Conservation (phyloP, 495 filamentous ascomycete genomes). For the Daldinia caldariorum region DNA sequence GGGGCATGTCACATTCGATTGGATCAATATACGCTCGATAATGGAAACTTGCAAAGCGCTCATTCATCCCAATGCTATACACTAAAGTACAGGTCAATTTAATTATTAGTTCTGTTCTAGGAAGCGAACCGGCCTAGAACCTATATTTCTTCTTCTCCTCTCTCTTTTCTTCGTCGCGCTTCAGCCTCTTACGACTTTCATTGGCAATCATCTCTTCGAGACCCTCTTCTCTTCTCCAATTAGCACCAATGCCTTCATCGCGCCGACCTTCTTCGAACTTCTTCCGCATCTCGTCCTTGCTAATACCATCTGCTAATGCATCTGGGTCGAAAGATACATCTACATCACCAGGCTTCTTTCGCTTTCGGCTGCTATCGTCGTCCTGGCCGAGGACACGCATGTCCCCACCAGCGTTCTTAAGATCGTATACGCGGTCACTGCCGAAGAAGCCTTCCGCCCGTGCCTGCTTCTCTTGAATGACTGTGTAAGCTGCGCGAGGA, state of each 20-base stretch:
- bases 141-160: slow-evolving; percentile 57
- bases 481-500: slow-evolving; percentile 82
- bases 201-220: slow-evolving; percentile 96
- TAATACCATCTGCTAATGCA: slow-evolving; percentile 77
- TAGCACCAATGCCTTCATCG: slow-evolving; percentile 69
- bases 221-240: slow-evolving; percentile 91
- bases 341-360: slow-evolving; percentile 95
- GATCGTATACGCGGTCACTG: slow-evolving; percentile 90
- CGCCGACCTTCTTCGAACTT: slow-evolving; percentile 81
- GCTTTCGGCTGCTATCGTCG: slow-evolving; percentile 78
- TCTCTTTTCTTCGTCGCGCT: slow-evolving; percentile 81
- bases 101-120: slow-evolving; percentile 3
- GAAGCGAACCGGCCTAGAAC: slow-evolving; percentile 34
- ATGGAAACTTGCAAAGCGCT: not conserved
- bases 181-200: slow-evolving; percentile 88
- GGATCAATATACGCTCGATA: slow-evolving; percentile 2
- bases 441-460: slow-evolving; percentile 94
- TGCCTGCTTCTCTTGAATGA: slow-evolving; percentile 86
- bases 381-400: slow-evolving; percentile 79
- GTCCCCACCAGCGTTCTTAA: slow-evolving; percentile 56
- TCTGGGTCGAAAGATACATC: slow-evolving; percentile 92
- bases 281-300: slow-evolving; percentile 63
- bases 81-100: slow-evolving; percentile 28
- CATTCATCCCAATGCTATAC: slow-evolving; percentile 23
- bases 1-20: not conserved